Evolutionary conservation across 169 alveolate species (phyloP).

Genomic region (Plasmodium knowlesi): DNA sequence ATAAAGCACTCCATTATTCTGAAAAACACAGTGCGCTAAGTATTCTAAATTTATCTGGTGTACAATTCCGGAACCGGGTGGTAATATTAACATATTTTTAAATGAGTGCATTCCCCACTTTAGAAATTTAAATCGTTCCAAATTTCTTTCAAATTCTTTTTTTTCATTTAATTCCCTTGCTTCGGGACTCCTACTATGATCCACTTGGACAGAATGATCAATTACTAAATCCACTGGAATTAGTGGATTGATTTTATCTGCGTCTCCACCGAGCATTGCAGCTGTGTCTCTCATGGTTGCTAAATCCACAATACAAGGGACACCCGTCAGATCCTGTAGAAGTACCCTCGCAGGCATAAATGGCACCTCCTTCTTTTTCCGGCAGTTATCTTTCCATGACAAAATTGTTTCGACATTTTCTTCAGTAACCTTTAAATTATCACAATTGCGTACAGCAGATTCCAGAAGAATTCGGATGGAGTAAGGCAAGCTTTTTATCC

Average conservation of each 20-base stretch:
- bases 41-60: conserved; percentile 94
- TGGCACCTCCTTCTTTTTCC: conserved; percentile 93
- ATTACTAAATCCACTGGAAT: conserved; percentile 96
- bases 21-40: conserved; percentile 87
- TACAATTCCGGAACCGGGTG: conserved; percentile 98
- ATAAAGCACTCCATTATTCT: conserved; percentile 84
- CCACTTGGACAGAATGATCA: conserved; percentile 97
- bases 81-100: conserved; percentile 93
- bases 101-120: conserved; percentile 97
- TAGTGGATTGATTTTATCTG: conserved; percentile 93
- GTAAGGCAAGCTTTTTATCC: conserved; percentile 89
- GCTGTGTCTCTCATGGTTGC: conserved; percentile 98
- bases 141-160: conserved; percentile 92
- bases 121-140: conserved; percentile 94
- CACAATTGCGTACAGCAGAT: conserved; percentile 96
- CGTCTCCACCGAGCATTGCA: conserved; percentile 91
- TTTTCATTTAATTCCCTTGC: conserved; percentile 93
- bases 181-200: conserved; percentile 90
- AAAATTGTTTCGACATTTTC: conserved; percentile 94
- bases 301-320: conserved; percentile 96
- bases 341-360: conserved; percentile 97
- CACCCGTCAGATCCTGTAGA: conserved; percentile 97
- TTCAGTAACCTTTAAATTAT: conserved; percentile 91
- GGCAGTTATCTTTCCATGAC: conserved; percentile 89
- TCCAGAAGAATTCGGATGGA: conserved; percentile 94